Base-by-base conservation (phyloP, 805 yeast species). In the Barnettozyma botsteinii region DNA sequence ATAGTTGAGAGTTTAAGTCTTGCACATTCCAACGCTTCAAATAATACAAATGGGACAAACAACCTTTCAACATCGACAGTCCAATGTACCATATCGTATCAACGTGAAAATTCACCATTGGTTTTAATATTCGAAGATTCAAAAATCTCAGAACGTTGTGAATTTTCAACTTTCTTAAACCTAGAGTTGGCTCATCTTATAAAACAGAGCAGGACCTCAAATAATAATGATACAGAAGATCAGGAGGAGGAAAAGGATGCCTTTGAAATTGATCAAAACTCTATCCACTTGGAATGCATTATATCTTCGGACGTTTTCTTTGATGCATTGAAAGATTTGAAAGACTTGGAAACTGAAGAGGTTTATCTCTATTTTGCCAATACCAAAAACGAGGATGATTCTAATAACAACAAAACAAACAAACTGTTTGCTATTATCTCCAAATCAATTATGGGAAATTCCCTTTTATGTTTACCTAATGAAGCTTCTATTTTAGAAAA, bases 361-460 rank as follows among this genome's bases (percentile, higher is more conserved):
- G 64, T 79, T 24, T 72, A 67, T 33, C 37, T 75, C 1, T 73
- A 69, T 50, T 40, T 40, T 32, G 28, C 32, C 10, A 22, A 27
- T 13, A 28, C n/a, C 13, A 19, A 37, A 14, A 9, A 19, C 10
- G 14, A n/a, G 8, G 60, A 66, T 7, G 61, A 66, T 12, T 55
- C 62, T 7, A 49, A 47, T 7, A 53, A 46, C 18, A 41, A 51
- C 19, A 48, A 39, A 15, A 38, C 43, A 1, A 43, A 45, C 14
- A 57, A 57, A 22, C 56, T 53, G 23, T 52, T 62, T 3, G 69
- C 69, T 4, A 52, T 87, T 38, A 72, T 83, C 5, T 81, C 93
- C 0, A 71, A 69, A 29, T 85, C 91, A 10, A 83, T 79, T n/a
- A 69, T 85, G 33, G 95, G 95, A 0, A 66, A 70, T 37, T 78